Percentiles rank a stretch among this genome's conserved stretches.
Evolutionary conservation across 1,139 yeast genomes (phyloP).

Genomic region (Meyerozyma guilliermondii): DNA sequence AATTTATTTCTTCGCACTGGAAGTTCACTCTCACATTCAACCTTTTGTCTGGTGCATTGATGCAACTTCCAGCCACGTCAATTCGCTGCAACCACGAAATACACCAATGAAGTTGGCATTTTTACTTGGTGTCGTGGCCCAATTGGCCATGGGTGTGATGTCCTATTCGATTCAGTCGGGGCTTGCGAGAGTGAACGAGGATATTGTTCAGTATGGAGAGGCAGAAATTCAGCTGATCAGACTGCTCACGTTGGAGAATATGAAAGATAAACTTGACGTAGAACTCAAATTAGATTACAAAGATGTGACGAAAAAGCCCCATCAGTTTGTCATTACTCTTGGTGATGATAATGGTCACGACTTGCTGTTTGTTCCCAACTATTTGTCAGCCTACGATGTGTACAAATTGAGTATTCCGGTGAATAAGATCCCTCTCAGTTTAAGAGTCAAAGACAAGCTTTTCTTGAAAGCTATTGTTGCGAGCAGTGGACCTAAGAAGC

Average conservation of each 20-base stretch:
- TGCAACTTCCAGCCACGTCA: conserved; percentile 1
- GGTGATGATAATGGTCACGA: conserved; percentile 12
- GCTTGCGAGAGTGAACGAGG: conserved; percentile 21
- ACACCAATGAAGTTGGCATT: background rate
- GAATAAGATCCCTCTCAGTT: conserved; percentile 30
- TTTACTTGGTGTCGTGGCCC: conserved; percentile 5
- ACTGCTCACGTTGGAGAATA: conserved; percentile 24
- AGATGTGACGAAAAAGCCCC: conserved; percentile 12
- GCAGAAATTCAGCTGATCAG: conserved; percentile 32
- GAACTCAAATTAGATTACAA: conserved; percentile 23
- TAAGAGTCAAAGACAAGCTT: conserved; percentile 30
- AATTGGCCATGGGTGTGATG: conserved; percentile 10
- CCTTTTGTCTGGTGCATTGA: background rate
- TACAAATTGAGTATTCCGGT: conserved; percentile 23
- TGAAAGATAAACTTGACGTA: conserved; percentile 29
- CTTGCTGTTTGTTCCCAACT: conserved; percentile 13
- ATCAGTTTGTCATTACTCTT: conserved; percentile 16
- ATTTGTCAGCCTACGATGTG: conserved; percentile 7
- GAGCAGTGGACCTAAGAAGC: conserved; percentile 6
- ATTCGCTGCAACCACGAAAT: background rate
- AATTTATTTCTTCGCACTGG: no score
- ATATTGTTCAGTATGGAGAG: conserved; percentile 29
- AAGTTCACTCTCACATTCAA: background rate
- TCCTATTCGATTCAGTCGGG: conserved; percentile 29
- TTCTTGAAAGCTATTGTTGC: conserved; percentile 27